Evolutionary conservation across 768 basidiomycete genomes (phyloP).

Genomic region (Sarcomyxa edulis): DNA sequence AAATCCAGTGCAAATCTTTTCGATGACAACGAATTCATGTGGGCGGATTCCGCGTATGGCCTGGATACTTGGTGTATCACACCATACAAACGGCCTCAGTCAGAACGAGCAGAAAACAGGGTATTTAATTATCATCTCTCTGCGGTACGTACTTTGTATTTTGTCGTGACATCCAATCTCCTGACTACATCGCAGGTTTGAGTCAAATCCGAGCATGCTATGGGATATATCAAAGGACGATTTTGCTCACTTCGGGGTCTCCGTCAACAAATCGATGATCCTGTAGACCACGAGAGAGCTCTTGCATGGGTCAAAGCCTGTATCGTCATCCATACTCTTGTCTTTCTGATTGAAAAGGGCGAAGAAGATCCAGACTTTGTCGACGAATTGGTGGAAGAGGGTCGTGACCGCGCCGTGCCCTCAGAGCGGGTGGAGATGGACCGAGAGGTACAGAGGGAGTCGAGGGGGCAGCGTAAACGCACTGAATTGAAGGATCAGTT

Average conservation of each 20-base stretch:
- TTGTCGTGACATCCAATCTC: too few relatives aligned
- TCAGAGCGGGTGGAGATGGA: too few relatives aligned
- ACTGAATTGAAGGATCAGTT: too few relatives aligned
- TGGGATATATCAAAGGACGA: conserved; percentile 34
- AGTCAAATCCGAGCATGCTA: conserved; percentile 33
- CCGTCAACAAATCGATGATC: conserved; percentile 18
- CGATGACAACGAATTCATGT: conserved; percentile 25
- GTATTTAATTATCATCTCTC: conserved; percentile 30
- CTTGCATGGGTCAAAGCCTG: conserved; percentile 25
- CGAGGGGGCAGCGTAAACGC: too few relatives aligned
- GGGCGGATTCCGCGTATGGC: conserved; percentile 36
- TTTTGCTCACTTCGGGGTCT: conserved; percentile 29
- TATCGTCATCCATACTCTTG: conserved; percentile 24
- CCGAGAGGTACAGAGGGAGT: too few relatives aligned
- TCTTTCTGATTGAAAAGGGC: conserved; percentile 20
- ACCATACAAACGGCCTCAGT: conserved; percentile 23
- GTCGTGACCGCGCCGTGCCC: too few relatives aligned
- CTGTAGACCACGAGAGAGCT: conserved; percentile 18
- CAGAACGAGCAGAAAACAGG: conserved; percentile 17
- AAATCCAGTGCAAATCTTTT: conserved; percentile 16
- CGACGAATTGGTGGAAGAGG: too few relatives aligned
- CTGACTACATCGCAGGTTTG: too few relatives aligned
- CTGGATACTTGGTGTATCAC: conserved; percentile 19
- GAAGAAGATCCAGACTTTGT: conserved; percentile 17
- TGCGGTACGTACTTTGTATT: conserved; percentile 23